A percentile compares a stretch with the other conserved stretches of the same genome.
Conservation (phyloP, 2,329 filamentous ascomycete species). For the Monilinia polystroma region DNA sequence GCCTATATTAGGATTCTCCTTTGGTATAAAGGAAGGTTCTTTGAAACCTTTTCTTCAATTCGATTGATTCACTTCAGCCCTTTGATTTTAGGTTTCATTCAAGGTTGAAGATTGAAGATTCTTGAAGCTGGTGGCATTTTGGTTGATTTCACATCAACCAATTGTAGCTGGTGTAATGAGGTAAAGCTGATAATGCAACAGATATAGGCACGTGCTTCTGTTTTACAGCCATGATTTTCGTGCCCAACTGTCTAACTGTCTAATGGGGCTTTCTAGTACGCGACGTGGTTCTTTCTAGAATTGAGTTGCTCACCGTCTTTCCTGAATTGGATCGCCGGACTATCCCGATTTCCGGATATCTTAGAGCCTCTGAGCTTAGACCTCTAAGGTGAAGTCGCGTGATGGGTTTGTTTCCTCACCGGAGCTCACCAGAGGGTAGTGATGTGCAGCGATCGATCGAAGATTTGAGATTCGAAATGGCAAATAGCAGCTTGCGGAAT, state of each 20-base stretch:
- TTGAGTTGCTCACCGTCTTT: neutral
- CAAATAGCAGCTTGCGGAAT: neutral
- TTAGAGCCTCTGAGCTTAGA: neutral
- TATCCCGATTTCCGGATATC: neutral
- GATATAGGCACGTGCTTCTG: slow-evolving; percentile 17
- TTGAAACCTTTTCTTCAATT: neutral
- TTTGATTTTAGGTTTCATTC: neutral
- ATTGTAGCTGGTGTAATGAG: neutral
- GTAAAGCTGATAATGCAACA: neutral
- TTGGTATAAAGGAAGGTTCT: neutral
- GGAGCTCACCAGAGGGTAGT: neutral
- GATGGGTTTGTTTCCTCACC: neutral
- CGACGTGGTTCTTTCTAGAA: neutral
- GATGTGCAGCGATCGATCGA: neutral
- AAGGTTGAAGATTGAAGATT: neutral
- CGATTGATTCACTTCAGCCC: neutral
- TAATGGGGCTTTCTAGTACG: neutral
- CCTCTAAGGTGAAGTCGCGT: neutral
- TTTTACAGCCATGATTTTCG: neutral
- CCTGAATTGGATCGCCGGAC: neutral
- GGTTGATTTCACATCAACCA: neutral
- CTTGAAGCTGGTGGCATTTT: neutral
- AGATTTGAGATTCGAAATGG: neutral
- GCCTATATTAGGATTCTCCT: neutral
- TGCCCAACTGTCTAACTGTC: neutral